These are phyloP conservation scores for Ophiostoma himal-ulmi DNA, from an alignment of 2,329 filamentous ascomycete species.

Conservation along the genomic window DNA sequence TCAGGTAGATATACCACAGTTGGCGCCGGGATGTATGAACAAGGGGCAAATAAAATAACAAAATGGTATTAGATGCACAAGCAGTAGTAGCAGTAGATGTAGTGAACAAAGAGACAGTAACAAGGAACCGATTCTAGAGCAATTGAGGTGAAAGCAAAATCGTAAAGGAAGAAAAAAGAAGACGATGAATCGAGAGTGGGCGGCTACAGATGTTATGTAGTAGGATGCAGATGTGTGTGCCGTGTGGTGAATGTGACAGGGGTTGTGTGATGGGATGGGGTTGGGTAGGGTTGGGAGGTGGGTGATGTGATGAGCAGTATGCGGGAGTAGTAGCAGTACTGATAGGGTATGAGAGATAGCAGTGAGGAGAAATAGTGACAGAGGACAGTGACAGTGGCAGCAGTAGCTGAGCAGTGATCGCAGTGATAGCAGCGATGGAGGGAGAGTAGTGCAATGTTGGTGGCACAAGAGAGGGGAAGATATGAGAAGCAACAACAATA, in stretches of 20 bases:
- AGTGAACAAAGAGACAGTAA: neutral
- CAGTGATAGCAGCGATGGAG: neutral
- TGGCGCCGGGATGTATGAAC: conserved; percentile 9
- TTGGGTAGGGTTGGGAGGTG: conserved; percentile 4
- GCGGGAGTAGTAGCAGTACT: neutral
- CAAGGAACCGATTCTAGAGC: conserved; percentile 22
- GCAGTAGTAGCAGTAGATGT: neutral
- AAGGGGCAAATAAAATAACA: conserved; percentile 2
- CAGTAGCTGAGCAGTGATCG: neutral
- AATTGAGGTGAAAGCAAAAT: conserved; percentile 10
- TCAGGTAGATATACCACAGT: neutral
- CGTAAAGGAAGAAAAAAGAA: conserved; percentile 30
- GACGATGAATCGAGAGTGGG: conserved; percentile 35
- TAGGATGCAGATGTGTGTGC: conserved; percentile 26
- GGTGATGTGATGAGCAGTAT: conserved; percentile 11
- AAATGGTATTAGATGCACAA: neutral
- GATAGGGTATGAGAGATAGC: neutral
- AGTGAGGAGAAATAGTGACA: neutral
- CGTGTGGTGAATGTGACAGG: conserved; percentile 1
- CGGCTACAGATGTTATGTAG: conserved; percentile 48
- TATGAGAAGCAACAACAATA: neutral
- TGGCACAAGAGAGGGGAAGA: neutral
- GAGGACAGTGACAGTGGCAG: neutral
- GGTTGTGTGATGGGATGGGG: conserved; percentile 10
- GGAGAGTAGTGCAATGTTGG: neutral